Conservation (phyloP, 371 early-diverging fungal species). For the Apophysomyces ossiformis region DNA sequence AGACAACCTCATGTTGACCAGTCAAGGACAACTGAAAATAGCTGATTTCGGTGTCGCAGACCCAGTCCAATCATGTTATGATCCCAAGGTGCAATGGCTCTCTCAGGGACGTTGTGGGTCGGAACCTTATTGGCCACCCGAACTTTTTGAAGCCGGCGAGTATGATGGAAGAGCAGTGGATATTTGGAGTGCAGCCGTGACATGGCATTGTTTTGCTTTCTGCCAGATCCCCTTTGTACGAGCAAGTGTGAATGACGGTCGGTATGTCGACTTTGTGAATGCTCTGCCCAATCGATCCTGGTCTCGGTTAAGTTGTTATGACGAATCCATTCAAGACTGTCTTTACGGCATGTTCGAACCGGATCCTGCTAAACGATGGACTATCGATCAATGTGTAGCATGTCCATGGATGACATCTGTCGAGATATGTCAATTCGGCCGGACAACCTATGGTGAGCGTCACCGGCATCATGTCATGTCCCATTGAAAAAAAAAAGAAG, state of each 20-base stretch:
- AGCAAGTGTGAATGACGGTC: constrained; percentile 59
- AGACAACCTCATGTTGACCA: constrained; percentile 65
- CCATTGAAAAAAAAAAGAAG: constrained; percentile 3
- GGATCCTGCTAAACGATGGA: constrained; percentile 47
- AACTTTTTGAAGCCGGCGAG: constrained; percentile 18
- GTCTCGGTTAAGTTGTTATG: constrained; percentile 58
- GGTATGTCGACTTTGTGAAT: constrained; percentile 70
- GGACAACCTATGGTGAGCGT: constrained; percentile 10
- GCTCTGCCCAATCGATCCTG: constrained; percentile 34
- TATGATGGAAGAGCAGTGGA: constrained; percentile 38
- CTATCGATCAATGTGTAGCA: constrained; percentile 42
- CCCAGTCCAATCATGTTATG: constrained; percentile 43
- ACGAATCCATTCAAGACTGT: constrained; percentile 30
- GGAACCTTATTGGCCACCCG: constrained; percentile 41
- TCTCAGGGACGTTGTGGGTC: constrained; percentile 34
- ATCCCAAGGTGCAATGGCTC: constrained; percentile 16
- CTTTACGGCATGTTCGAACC: constrained; percentile 57
- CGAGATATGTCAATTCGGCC: constrained; percentile 38
- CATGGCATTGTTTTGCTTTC: constrained; percentile 35
- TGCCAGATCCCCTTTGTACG: constrained; percentile 47
- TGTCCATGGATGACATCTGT: constrained; percentile 51
- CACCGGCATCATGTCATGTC: constrained; percentile 29
- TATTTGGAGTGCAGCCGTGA: constrained; percentile 41
- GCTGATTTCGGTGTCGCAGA: constrained; percentile 77
- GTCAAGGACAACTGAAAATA: constrained; percentile 61